Evolutionary conservation across 2,329 filamentous ascomycete genomes (phyloP), one percentile per base, ranked within the genome.

Genomic region (Diaporthe sp.): DNA sequence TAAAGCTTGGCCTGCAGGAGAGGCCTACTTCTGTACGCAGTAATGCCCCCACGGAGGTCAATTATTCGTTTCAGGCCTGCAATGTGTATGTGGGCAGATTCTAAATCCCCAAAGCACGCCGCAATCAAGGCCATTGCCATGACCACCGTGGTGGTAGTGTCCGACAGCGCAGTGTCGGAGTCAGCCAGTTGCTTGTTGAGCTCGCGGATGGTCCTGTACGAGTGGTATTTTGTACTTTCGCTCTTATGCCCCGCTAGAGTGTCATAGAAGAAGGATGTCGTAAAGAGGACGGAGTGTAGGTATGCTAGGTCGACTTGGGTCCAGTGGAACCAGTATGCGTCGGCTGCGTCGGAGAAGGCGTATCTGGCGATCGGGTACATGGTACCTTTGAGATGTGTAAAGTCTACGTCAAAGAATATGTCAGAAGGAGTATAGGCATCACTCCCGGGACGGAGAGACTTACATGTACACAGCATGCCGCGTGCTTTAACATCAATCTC

Each of bases 361-460:
- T 57, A 34, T 57, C 55, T 57, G 10, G 55, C 28, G 55, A 57
- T 34, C 28, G 55, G 55, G 15, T 57, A 57, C 55, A 57, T 57
- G 28, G 13, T 57, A 19, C 17, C 28, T 34, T 57, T 57, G 5
- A 57, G 28, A 57, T 34, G n/a, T 34, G 55, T 57, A 57, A 57
- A 57, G 55, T 57, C 55, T 57, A 28, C 51, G 17, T 4, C 12
- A 28, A 53, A 28, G n/a, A 53, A 53, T n/a, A 53, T 7, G 51
- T 53, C n/a, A 53, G 28, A 9, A 9, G 13, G 51, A 22, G 9
- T 28, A 28, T 39, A 39, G 37, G 0, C 15, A 46, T 46, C 15
- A 15, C 42, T 46, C 42, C 42, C 17, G 42, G 17, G 42, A 39
- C 42, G 17, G 42, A 19, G 42, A 28, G 55, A 1, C 55, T 57